Conservation (phyloP, 2,329 filamentous ascomycete species). For the Diplocarpon mali region DNA sequence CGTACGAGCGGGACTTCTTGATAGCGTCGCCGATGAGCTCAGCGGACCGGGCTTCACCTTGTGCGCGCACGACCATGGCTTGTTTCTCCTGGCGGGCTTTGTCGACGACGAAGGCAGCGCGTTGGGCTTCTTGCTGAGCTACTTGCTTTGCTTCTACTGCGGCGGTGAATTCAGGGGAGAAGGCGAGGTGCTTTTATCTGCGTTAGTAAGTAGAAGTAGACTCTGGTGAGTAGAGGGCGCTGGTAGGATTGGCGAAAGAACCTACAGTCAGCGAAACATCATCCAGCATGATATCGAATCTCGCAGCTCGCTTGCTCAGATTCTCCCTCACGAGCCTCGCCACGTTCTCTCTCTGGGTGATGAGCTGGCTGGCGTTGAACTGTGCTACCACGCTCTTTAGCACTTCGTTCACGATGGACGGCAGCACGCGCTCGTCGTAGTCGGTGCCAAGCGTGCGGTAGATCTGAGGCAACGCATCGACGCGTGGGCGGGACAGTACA, state of each 20-base stretch:
- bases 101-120: constrained; percentile 95
- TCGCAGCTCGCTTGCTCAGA: constrained; percentile 76
- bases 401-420: constrained; percentile 97
- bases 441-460: constrained; percentile 92
- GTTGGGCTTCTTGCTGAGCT: constrained; percentile 85
- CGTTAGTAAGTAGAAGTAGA: too few species aligned
- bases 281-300: constrained; percentile 95
- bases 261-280: constrained; percentile 92
- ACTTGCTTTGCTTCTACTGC: constrained; percentile 66
- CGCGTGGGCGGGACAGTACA: constrained; percentile 84
- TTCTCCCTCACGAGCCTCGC: constrained; percentile 86
- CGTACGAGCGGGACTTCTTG: constrained; percentile 97
- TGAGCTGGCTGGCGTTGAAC: constrained; percentile 96
- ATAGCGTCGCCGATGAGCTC: constrained; percentile 98
- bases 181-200: constrained; percentile 49
- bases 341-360: constrained; percentile 97
- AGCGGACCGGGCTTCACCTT: constrained; percentile 96
- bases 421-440: constrained; percentile 93
- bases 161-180: constrained; percentile 63
- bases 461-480: constrained; percentile 87
- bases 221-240: background rate
- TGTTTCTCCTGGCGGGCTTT: constrained; percentile 99
- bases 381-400: constrained; percentile 97
- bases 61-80: constrained; percentile 93
- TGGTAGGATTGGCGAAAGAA: background rate